Evolutionary conservation across 2,329 filamentous ascomycete species (phyloP).

Genomic region (Plenodomus tracheiphilus): DNA sequence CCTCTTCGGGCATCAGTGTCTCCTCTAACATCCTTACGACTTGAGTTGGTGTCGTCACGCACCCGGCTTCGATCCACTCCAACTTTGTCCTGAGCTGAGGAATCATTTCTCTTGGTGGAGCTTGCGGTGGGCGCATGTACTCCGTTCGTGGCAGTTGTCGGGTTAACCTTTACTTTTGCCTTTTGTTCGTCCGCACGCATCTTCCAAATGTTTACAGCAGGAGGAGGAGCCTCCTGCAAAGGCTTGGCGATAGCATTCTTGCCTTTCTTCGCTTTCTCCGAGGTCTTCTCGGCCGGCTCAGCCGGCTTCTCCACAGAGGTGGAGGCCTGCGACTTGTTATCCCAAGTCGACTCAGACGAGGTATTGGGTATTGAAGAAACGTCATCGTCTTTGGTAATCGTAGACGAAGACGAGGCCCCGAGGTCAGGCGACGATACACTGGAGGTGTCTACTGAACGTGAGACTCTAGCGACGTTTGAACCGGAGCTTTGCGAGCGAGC

Average conservation of each 20-base stretch:
- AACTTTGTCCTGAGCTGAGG: constrained; percentile 23
- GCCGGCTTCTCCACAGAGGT: constrained; percentile 66
- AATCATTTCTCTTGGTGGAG: constrained; percentile 30
- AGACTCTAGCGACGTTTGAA: constrained; percentile 19
- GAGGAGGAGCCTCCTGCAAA: constrained; percentile 79
- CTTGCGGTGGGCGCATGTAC: constrained; percentile 11
- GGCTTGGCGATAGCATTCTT: constrained; percentile 55
- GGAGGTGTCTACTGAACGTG: constrained; percentile 23
- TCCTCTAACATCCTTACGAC: constrained; percentile 29
- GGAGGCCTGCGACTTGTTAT: constrained; percentile 65
- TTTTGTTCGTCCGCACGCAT: constrained; percentile 71
- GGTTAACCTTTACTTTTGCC: constrained; percentile 55
- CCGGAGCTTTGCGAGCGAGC: constrained; percentile 16
- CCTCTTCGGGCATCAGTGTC: constrained; percentile 35
- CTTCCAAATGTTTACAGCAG: constrained; percentile 85
- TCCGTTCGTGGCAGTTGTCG: constrained; percentile 39
- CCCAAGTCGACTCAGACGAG: constrained; percentile 68
- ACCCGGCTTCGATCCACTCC: constrained; percentile 18
- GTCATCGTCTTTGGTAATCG: constrained; percentile 63
- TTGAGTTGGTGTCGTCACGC: constrained; percentile 26
- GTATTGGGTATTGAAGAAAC: constrained; percentile 64
- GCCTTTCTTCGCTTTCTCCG: constrained; percentile 57
- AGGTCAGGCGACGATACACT: constrained; percentile 57
- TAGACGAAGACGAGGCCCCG: constrained; percentile 57
- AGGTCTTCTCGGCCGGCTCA: constrained; percentile 54